A percentile compares a stretch with the other conserved stretches of the same genome.
Evolutionary conservation across 2,329 filamentous ascomycete genomes (phyloP).

Genomic region (Aspergillus viridinutans): DNA sequence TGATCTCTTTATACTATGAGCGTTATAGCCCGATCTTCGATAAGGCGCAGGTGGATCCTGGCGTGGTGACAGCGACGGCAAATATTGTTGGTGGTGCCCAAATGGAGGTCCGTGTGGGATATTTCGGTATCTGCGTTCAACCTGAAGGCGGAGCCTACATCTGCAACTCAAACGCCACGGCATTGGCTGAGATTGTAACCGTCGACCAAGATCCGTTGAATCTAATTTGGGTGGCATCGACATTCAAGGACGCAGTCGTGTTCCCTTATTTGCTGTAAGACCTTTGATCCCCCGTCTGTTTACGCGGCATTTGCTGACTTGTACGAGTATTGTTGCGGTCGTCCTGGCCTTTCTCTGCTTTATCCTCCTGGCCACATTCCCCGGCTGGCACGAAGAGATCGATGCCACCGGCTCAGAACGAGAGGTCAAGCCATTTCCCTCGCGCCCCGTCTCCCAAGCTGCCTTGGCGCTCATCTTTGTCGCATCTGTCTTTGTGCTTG

Average conservation of each 20-base stretch:
- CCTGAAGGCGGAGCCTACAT: constrained; percentile 86
- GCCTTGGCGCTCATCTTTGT: constrained; percentile 87
- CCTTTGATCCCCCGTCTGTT: neutral
- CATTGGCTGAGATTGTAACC: constrained; percentile 80
- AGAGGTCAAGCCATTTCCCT: constrained; percentile 92
- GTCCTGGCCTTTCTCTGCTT: constrained; percentile 96
- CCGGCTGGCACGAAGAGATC: constrained; percentile 91
- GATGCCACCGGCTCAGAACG: constrained; percentile 76
- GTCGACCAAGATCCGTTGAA: constrained; percentile 95
- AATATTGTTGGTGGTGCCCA: constrained; percentile 84
- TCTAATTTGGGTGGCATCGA: constrained; percentile 91
- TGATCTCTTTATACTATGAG: constrained; percentile 96
- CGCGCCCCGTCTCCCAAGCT: constrained; percentile 84
- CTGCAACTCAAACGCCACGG: constrained; percentile 95
- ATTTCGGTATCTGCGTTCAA: constrained; percentile 96
- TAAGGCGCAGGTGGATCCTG: constrained; percentile 85
- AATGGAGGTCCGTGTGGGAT: constrained; percentile 88
- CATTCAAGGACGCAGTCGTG: constrained; percentile 98
- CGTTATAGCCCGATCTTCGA: constrained; percentile 76
- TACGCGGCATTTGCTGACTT: constrained; percentile 1
- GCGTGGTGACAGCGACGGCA: constrained; percentile 75
- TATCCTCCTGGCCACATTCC: constrained; percentile 91
- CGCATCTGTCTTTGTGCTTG: constrained; percentile 61
- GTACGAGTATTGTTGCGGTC: constrained; percentile 84
- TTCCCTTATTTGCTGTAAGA: constrained; percentile 93